phyloP scores from a whole-genome alignment of 495 filamentous ascomycete species.

The Xylaria acuta region DNA sequence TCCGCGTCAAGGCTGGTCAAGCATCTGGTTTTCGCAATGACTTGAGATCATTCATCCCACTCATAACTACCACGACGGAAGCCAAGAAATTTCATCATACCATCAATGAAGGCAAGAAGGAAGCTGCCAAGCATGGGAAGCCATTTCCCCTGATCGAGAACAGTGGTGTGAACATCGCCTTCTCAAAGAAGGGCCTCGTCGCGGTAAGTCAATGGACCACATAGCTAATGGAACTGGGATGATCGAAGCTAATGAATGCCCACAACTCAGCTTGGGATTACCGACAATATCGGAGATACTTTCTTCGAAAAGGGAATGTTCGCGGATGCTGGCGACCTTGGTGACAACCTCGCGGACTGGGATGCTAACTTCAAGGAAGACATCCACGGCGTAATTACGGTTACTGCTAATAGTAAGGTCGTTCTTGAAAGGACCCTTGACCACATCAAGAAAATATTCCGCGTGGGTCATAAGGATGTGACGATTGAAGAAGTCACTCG shows the following conservation, averaged over 20 bases:
- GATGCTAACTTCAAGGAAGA: constrained; percentile 41
- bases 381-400: constrained; percentile 42
- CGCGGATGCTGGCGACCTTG: constrained; percentile 31
- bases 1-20: constrained; percentile 38
- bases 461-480: not conserved
- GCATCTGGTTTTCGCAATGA: constrained; percentile 35
- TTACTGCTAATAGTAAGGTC: constrained; percentile 36
- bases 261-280: constrained; percentile 37
- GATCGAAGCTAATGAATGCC: constrained; percentile 5
- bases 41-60: constrained; percentile 34
- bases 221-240: not conserved
- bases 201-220: constrained; percentile 32
- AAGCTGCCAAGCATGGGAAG: constrained; percentile 16
- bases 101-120: constrained; percentile 15
- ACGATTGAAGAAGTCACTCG: constrained; percentile 39
- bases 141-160: constrained; percentile 16
- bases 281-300: constrained; percentile 29
- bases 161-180: constrained; percentile 39
- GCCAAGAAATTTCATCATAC: constrained; percentile 29
- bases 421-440: constrained; percentile 31
- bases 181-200: constrained; percentile 40
- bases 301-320: constrained; percentile 39
- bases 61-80: constrained; percentile 36
- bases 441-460: constrained; percentile 37
- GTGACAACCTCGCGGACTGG: constrained; percentile 35